Percentiles rank a stretch among this genome's conserved stretches.
phyloP scores from a whole-genome alignment of 140 eudicot species.

The Cichorium intybus region DNA sequence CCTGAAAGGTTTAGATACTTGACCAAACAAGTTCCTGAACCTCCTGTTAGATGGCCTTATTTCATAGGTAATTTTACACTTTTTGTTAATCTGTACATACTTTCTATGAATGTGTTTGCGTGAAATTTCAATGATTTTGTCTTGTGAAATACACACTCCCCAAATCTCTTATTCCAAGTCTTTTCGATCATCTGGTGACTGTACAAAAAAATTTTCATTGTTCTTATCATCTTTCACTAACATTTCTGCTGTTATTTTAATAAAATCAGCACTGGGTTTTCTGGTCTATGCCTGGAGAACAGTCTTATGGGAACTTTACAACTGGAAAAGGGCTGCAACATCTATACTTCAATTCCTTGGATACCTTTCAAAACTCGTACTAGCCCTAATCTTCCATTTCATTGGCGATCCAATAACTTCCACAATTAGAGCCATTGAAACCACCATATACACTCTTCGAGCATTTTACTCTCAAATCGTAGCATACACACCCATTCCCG shows the following conservation, averaged over 20 bases:
- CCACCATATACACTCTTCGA: constrained; percentile 46
- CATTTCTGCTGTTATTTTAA: background rate
- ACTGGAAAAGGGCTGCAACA: constrained; percentile 53
- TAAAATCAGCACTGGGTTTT: constrained; percentile 47
- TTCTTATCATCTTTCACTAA: no score
- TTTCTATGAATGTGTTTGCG: background rate
- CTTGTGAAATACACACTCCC: no score
- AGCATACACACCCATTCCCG: constrained; percentile 65
- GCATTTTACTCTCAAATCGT: constrained; percentile 68
- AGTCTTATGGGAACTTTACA: constrained; percentile 71
- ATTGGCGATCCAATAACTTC: constrained; percentile 69
- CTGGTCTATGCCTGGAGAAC: constrained; percentile 64
- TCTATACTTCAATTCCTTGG: constrained; percentile 35
- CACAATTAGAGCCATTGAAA: constrained; percentile 48
- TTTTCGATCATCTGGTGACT: no score
- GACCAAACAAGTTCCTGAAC: constrained; percentile 56
- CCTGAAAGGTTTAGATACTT: constrained; percentile 73
- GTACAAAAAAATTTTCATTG: no score
- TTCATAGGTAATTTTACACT: constrained; percentile 41
- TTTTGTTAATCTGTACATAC: background rate
- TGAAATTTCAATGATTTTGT: no score
- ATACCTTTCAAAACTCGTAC: constrained; percentile 40
- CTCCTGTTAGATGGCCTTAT: constrained; percentile 75
- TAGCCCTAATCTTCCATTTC: constrained; percentile 61
- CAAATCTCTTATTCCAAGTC: no score